Conservation (phyloP, 768 basidiomycete genomes). For the Mycena polygramma region DNA sequence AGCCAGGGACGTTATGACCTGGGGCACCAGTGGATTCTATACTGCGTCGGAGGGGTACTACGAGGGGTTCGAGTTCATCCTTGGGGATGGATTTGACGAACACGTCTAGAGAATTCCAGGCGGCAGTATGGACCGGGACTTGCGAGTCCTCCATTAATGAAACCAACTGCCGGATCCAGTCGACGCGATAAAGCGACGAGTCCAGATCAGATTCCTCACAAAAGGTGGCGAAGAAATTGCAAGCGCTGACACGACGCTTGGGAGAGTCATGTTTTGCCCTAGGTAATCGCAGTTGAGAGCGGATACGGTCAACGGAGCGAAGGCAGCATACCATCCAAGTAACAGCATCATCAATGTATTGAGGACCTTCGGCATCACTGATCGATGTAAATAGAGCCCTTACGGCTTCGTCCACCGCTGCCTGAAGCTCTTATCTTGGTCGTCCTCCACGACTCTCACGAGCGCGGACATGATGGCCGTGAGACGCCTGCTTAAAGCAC, state of each 20-base stretch:
- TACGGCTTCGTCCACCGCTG: slow-evolving; percentile 82
- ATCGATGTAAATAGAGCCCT: slow-evolving; percentile 83
- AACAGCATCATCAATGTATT: slow-evolving; percentile 91
- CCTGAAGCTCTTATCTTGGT: slow-evolving; percentile 74
- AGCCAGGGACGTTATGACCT: slow-evolving; percentile 85
- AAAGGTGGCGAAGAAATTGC: slow-evolving; percentile 83
- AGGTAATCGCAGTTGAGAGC: slow-evolving; percentile 3
- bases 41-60: slow-evolving; percentile 88
- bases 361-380: slow-evolving; percentile 86
- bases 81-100: slow-evolving; percentile 94
- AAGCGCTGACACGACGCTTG: slow-evolving; percentile 81
- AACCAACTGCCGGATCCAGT: slow-evolving; percentile 94
- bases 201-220: slow-evolving; percentile 89
- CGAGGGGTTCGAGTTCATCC: slow-evolving; percentile 91
- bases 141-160: slow-evolving; percentile 84
- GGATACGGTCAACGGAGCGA: background rate
- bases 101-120: slow-evolving; percentile 85
- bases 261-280: slow-evolving; percentile 88
- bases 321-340: slow-evolving; percentile 80
- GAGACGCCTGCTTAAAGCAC: slow-evolving; percentile 87
- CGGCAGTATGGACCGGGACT: slow-evolving; percentile 82
- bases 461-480: slow-evolving; percentile 84
- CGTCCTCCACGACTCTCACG: slow-evolving; percentile 80
- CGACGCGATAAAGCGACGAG: slow-evolving; percentile 86
- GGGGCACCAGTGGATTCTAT: slow-evolving; percentile 89